Percentiles rank a stretch among this genome's conserved stretches.
These are phyloP conservation scores for Metschnikowia gruessii DNA, from an alignment of 805 yeast genomes.

Conservation along the genomic window DNA sequence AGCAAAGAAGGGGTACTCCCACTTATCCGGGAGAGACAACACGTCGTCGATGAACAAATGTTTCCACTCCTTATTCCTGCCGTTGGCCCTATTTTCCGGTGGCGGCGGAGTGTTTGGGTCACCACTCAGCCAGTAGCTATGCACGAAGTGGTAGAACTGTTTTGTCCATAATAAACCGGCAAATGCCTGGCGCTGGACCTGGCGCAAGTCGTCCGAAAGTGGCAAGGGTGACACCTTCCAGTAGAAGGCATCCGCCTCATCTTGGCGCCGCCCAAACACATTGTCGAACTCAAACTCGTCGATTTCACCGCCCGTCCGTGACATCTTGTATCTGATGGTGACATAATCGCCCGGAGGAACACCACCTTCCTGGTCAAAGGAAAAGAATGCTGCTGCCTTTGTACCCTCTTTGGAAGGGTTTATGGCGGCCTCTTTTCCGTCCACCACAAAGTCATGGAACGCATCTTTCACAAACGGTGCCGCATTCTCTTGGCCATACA, in stretches of 20 bases:
- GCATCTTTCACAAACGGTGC: conserved; percentile 76
- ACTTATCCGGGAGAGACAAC: conserved; percentile 87
- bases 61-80: conserved; percentile 87
- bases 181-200: conserved; percentile 88
- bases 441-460: conserved; percentile 78
- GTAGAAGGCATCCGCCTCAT: conserved; percentile 90
- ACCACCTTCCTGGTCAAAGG: conserved; percentile 71
- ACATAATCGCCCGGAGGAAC: conserved; percentile 87
- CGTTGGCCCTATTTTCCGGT: conserved; percentile 73
- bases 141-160: conserved; percentile 85
- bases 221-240: conserved; percentile 87
- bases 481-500: conserved; percentile 63
- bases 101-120: conserved; percentile 77
- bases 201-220: conserved; percentile 71
- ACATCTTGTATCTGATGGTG: conserved; percentile 73
- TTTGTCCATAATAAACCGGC: conserved; percentile 94
- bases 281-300: conserved; percentile 76
- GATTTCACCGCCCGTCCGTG: conserved; percentile 43
- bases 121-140: conserved; percentile 82
- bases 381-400: conserved; percentile 80
- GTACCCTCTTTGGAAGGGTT: conserved; percentile 77
- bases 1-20: conserved; percentile 95
- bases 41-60: conserved; percentile 86
- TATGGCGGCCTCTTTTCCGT: conserved; percentile 54
- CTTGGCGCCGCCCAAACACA: conserved; percentile 64